Base-by-base conservation (phyloP, 345 rosid species). In the Ricinus communis region DNA sequence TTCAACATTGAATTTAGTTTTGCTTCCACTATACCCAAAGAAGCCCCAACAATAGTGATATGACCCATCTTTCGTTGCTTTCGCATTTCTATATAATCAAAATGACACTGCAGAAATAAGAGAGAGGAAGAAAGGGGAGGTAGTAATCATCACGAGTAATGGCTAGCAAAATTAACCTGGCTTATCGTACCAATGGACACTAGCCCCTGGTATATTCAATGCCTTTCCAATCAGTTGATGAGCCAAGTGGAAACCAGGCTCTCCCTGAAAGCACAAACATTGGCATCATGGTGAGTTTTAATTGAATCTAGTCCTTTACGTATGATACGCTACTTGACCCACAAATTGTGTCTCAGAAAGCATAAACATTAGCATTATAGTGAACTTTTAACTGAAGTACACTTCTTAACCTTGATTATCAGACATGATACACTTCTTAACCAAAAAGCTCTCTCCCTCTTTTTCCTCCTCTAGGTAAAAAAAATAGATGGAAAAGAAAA, bases 41-140 rank as follows among this genome's bases (percentile, higher is more conserved):
- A 85, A 59, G 86, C 81, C 47, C 98, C 99, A 63, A 86, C 86
- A 50, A 95, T 73, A 71, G 97, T 95, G 78, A 95, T 81, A 75
- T 93, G 99, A 27, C 99, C 99, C 98, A 95, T 87, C 82, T 93
- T 93, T 46, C 97, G 83, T 77, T 90, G 97, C 85, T 84, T 92
- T 70, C 98, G 85, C 93, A 95, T 95, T 74, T 89, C 97, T 92
- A 76, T 47, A 30, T 52, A 31, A 72, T 61, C 53, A 74, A 61
- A 25, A 64, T 45, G 38, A 72, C 28, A 71, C 64, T 25, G 10
- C 12, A 53, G 18, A 55, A 22, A 36, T 7, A 36, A 16, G 15
- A 4, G 30, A 50, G 59, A 58, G 60, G 18, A 40, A 68, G 61
- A 55, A n/a, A 62, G 4, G 2, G 40, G 43, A 21, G 47, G 5